phyloP scores from a whole-genome alignment of 225 moss, liverwort and hornwort genomes.

The Asterella californica region DNA sequence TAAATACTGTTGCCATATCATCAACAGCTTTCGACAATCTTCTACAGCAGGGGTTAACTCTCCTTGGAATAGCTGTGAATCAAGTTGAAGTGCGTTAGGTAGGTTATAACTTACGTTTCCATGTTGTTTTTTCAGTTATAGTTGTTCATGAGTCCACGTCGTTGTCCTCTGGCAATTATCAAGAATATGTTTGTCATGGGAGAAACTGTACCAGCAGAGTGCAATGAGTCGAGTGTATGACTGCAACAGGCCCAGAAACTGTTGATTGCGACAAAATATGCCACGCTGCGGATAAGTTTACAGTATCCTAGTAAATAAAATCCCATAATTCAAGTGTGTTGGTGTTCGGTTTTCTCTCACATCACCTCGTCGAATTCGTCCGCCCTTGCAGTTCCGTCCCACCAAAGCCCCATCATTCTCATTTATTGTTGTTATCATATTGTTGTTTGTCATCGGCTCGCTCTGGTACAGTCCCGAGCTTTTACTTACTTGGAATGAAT shows the following conservation, averaged over 20 bases:
- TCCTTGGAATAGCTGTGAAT: not conserved
- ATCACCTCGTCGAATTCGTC: not conserved
- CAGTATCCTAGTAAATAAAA: not conserved
- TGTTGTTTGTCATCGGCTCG: not conserved
- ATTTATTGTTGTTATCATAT: not conserved
- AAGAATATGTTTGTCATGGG: constrained; percentile 2
- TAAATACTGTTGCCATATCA: not conserved
- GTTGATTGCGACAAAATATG: not conserved
- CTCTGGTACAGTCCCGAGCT: not conserved
- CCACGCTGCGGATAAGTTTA: not conserved
- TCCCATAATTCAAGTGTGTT: not conserved
- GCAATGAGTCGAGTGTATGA: not conserved
- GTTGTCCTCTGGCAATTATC: not conserved
- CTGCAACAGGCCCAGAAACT: not conserved
- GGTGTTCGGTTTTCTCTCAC: not conserved
- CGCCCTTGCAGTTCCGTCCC: not conserved
- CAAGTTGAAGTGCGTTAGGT: not conserved
- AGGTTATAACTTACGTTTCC: constrained; percentile 4
- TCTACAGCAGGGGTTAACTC: not conserved
- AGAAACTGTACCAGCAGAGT: not conserved
- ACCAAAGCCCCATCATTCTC: not conserved
- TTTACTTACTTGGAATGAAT: not conserved
- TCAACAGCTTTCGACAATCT: not conserved
- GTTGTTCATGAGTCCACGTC: constrained; percentile 3
- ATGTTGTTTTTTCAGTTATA: not conserved